Evolutionary conservation across 164 flowering plant species (phyloP).

Genomic region (Umbellularia californica): DNA sequence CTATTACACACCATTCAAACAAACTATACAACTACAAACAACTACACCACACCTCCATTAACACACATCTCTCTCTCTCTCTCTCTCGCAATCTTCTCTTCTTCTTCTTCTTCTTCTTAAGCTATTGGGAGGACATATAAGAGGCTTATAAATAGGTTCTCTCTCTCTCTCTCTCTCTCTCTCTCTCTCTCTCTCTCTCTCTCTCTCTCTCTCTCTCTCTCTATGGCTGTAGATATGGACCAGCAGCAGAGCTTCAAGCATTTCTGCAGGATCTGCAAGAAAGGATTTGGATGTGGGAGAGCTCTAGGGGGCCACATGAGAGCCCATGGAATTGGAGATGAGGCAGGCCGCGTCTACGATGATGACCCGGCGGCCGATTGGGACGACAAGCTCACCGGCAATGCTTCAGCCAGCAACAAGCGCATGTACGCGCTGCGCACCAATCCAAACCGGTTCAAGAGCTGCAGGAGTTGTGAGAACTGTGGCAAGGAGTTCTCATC

Average conservation of each 20-base stretch:
- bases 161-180: background rate
- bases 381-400: slow-evolving; percentile 45
- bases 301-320: slow-evolving; percentile 99
- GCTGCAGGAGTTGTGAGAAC: slow-evolving; percentile 65
- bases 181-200: background rate
- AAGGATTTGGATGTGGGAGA: slow-evolving; percentile 88
- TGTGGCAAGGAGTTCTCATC: slow-evolving; percentile 86
- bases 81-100: too few relatives aligned
- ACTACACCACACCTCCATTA: slow-evolving; percentile 27
- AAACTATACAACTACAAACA: slow-evolving; percentile 1
- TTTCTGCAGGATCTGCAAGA: slow-evolving; percentile 82
- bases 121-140: too few relatives aligned
- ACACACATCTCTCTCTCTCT: slow-evolving; percentile 9
- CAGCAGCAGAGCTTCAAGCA: slow-evolving; percentile 58
- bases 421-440: slow-evolving; percentile 81
- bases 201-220: background rate
- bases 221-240: slow-evolving; percentile 34
- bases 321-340: slow-evolving; percentile 92
- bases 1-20: background rate
- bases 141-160: background rate
- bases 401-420: slow-evolving; percentile 33
- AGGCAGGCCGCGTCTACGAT: slow-evolving; percentile 46
- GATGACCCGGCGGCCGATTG: slow-evolving; percentile 46
- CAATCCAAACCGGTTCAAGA: slow-evolving; percentile 72
- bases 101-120: slow-evolving; percentile 11